Conservation (phyloP, 2,329 filamentous ascomycete species). For the Mollisia scopiformis region DNA sequence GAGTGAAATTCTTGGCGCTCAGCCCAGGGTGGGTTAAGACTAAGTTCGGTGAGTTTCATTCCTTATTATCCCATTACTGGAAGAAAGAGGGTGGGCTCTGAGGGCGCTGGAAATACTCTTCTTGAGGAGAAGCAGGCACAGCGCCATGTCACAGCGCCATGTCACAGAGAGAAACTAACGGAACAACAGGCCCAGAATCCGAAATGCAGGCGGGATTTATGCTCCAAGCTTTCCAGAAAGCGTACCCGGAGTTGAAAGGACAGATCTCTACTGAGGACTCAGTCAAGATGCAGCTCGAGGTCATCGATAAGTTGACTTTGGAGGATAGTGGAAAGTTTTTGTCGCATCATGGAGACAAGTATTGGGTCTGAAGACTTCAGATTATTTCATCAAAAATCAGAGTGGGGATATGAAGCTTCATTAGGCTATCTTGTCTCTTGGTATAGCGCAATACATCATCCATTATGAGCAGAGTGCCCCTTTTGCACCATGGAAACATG, state of each 20-base stretch:
- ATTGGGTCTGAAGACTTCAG: background rate
- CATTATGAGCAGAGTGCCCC: too few species aligned
- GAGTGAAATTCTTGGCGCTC: conserved; percentile 54
- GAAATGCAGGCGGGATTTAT: conserved; percentile 4
- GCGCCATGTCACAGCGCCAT: background rate
- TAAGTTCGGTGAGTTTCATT: conserved; percentile 8
- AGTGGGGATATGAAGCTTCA: background rate
- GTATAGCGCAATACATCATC: too few species aligned
- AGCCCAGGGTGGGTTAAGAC: conserved; percentile 54
- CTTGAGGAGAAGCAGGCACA: background rate
- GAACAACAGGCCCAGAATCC: background rate
- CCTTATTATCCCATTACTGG: background rate
- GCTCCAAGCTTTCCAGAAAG: conserved; percentile 8
- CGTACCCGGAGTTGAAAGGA: conserved; percentile 19
- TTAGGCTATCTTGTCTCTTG: background rate
- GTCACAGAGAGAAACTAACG: background rate
- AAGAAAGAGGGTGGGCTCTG: background rate
- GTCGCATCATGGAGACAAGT: background rate
- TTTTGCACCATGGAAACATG: too few species aligned
- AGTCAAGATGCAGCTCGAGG: conserved; percentile 20
- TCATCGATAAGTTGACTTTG: conserved; percentile 24
- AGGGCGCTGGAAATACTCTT: too few species aligned
- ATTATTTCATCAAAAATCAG: background rate
- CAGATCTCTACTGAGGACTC: conserved; percentile 17
- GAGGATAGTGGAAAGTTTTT: conserved; percentile 24